Evolutionary conservation across 2,329 filamentous ascomycete species (phyloP).

Genomic region (Penicillium freii): DNA sequence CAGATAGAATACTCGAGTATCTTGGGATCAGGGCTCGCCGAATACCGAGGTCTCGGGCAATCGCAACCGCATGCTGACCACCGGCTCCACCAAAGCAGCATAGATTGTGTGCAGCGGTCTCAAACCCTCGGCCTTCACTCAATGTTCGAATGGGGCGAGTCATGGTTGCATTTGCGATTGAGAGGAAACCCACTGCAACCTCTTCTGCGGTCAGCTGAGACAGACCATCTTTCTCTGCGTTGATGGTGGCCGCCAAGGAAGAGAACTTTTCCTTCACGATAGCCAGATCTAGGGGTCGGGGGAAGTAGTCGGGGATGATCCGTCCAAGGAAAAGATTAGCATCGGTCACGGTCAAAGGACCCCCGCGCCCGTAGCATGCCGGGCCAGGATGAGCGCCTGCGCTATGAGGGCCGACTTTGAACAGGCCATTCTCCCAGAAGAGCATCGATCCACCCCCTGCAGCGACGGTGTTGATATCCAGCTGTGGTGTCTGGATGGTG

Average conservation of each 20-base stretch:
- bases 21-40: background rate
- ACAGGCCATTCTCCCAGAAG: conserved; percentile 84
- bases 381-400: conserved; percentile 87
- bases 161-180: conserved; percentile 42
- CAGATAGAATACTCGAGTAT: background rate
- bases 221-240: conserved; percentile 53
- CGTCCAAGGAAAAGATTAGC: conserved; percentile 85
- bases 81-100: conserved; percentile 36
- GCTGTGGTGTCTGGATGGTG: conserved; percentile 68
- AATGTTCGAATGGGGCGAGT: conserved; percentile 76
- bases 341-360: conserved; percentile 86
- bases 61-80: conserved; percentile 39
- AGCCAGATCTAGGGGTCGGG: conserved; percentile 71
- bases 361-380: conserved; percentile 86
- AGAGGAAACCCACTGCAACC: conserved; percentile 39
- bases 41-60: background rate
- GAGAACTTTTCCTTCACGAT: conserved; percentile 63
- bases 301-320: conserved; percentile 85
- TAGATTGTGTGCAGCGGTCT: conserved; percentile 29
- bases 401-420: conserved; percentile 86
- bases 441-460: conserved; percentile 70
- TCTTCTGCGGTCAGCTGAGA: conserved; percentile 55
- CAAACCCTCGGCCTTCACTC: conserved; percentile 83
- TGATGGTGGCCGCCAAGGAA: conserved; percentile 61
- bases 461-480: conserved; percentile 92